These are phyloP conservation scores for Pseudogymnoascus destructans DNA, from an alignment of 2,329 filamentous ascomycete genomes.

Conservation along the genomic window DNA sequence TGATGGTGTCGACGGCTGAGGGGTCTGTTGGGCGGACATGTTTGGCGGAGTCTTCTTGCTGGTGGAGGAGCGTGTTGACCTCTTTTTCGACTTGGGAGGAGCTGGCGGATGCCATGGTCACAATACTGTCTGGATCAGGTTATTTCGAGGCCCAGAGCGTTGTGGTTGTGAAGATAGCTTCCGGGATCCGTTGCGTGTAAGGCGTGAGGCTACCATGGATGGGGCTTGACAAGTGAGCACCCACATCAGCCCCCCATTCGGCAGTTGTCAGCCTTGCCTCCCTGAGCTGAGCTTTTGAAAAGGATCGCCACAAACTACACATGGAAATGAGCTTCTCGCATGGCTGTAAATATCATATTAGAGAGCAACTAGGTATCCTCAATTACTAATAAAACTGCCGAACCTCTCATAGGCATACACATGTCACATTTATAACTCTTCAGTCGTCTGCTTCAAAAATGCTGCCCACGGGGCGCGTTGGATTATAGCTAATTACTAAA, in stretches of 20 bases:
- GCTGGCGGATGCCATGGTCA: conserved; percentile 26
- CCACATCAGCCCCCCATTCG: background rate
- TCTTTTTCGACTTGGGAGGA: conserved; percentile 33
- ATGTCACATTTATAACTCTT: background rate
- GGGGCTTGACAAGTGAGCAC: background rate
- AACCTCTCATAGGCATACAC: background rate
- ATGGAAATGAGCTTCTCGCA: background rate
- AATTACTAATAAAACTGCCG: background rate
- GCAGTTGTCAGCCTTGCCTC: background rate
- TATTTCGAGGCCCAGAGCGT: background rate
- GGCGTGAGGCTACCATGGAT: background rate
- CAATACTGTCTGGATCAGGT: background rate
- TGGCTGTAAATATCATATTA: background rate
- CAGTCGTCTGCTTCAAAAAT: background rate
- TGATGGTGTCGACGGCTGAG: conserved; percentile 22
- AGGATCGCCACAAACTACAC: background rate
- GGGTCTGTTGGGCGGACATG: conserved; percentile 16
- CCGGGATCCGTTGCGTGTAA: background rate
- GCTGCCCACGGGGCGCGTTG: background rate
- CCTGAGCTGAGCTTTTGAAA: background rate
- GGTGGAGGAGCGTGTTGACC: conserved; percentile 30
- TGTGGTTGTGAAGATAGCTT: background rate
- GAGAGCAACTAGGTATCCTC: background rate
- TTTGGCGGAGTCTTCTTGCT: conserved; percentile 32
- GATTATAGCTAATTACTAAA: background rate